Evolutionary conservation across 768 basidiomycete genomes (phyloP).

Genomic region (Lactarius psammicola): DNA sequence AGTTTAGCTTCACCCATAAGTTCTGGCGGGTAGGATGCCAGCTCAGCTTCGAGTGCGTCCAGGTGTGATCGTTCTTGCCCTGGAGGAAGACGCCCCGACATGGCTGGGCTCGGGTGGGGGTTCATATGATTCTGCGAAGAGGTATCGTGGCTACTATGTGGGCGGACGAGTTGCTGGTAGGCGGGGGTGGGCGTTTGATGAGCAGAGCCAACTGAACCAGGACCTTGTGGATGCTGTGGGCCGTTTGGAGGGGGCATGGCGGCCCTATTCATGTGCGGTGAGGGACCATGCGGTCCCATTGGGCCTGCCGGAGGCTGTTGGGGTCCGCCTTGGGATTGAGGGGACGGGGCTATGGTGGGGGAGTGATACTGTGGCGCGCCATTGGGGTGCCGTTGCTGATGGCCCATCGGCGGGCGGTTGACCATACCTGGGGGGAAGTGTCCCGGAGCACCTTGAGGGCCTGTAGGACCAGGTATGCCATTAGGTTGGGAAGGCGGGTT

Average conservation of each 20-base stretch:
- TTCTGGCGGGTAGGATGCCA: slow-evolving; percentile 41
- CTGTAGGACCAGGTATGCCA: slow-evolving; percentile 26
- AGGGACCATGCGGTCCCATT: slow-evolving; percentile 53
- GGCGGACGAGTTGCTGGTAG: slow-evolving; percentile 48
- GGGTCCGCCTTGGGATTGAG: slow-evolving; percentile 45
- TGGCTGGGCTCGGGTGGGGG: slow-evolving; percentile 56
- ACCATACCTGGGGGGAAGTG: slow-evolving; percentile 27
- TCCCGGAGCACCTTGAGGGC: slow-evolving; percentile 19
- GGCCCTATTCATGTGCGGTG: slow-evolving; percentile 49
- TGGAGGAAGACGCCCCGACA: slow-evolving; percentile 49
- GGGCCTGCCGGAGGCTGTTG: slow-evolving; percentile 36
- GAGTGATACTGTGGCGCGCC: slow-evolving; percentile 56
- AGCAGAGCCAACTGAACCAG: slow-evolving; percentile 37
- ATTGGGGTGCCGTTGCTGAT: slow-evolving; percentile 47
- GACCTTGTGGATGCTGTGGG: slow-evolving; percentile 38
- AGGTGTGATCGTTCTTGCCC: slow-evolving; percentile 28
- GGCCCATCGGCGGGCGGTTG: slow-evolving; percentile 37
- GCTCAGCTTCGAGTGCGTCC: slow-evolving; percentile 42
- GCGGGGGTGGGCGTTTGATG: slow-evolving; percentile 42
- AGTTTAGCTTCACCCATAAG: slow-evolving; percentile 40
- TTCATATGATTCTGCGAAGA: slow-evolving; percentile 40
- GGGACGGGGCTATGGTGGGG: slow-evolving; percentile 62
- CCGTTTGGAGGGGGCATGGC: slow-evolving; percentile 52
- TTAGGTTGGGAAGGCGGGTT: slow-evolving; percentile 34
- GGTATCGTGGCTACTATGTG: slow-evolving; percentile 58